Percentiles rank a stretch among this genome's conserved stretches.
Conservation (phyloP, 1,139 yeast species). For the Pichia sp. region DNA sequence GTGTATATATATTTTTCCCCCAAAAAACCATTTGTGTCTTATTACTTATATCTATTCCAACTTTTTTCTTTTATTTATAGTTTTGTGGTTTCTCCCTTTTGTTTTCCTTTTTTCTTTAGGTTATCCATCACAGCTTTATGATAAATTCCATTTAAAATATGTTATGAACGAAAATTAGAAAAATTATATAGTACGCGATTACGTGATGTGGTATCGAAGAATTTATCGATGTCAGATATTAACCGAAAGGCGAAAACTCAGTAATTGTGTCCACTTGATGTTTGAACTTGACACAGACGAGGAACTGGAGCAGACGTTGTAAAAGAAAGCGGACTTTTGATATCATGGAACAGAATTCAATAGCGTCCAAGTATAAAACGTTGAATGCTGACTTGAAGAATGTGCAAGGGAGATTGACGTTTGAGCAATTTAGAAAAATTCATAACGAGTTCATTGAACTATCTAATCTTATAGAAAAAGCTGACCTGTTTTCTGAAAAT, state of each 20-base stretch:
- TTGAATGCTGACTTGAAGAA: neutral
- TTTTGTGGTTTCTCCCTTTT: neutral
- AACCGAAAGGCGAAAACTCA: neutral
- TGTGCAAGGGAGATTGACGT: neutral
- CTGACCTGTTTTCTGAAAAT: slow-evolving; percentile 16
- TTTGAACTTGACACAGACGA: too few species aligned
- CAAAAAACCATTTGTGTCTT: neutral
- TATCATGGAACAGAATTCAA: slow-evolving; percentile 1
- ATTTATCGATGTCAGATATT: neutral
- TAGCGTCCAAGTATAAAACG: slow-evolving; percentile 1
- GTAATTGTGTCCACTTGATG: too few species aligned
- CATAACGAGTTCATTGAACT: slow-evolving; percentile 16
- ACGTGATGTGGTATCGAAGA: neutral
- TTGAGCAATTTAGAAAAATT: slow-evolving; percentile 14
- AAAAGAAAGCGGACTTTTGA: too few species aligned
- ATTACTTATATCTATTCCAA: neutral
- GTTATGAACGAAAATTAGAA: neutral
- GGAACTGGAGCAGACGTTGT: too few species aligned
- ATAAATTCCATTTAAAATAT: neutral
- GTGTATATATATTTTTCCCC: neutral
- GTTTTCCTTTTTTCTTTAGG: neutral
- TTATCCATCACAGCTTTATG: neutral
- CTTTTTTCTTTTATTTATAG: neutral
- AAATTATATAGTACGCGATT: neutral
- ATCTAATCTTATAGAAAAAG: slow-evolving; percentile 5